Base-by-base conservation (phyloP, 1,139 yeast genomes). In the Blastobotrys malaysiensis region DNA sequence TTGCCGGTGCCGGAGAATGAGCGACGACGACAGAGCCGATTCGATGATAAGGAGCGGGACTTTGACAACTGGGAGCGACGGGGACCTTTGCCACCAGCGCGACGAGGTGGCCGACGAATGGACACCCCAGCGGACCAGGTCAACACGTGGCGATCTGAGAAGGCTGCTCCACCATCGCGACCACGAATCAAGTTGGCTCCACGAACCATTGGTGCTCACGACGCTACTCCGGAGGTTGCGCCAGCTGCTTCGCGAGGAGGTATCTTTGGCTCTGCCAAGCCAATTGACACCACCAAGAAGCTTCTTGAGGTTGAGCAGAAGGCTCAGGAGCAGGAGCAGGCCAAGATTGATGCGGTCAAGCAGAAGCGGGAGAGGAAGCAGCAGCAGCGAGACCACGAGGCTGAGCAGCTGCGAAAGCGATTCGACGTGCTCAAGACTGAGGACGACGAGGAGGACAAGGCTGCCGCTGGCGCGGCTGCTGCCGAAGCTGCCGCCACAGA, bases 391-490 rank as follows among this genome's bases (percentile, higher is more conserved):
- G 56, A 59, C n/a, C n/a, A n/a, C 39, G 52, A 48, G 48, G 55
- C 54, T 39, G 66, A 63, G 52, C 59, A 57, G 52, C 57, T 64
- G 46, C 60, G 66, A 48, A 63, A 64, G 57, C 64, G 73, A 18
- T 89, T 78, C 68, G 80, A 83, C 59, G 88, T 88, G 45, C 78
- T 89, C 69, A 77, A 81, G 52, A 74, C 77, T 55, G 91, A 85
- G 52, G 87, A 80, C 39, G 89, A 83, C 19, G 87, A 81, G 5
- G 86, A 81, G 52, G 78, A 72, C 51, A 68, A 62, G 22, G 63
- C 59, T 19, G 47, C 52, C 22, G 54, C 58, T 13, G 60, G 52
- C 14, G 58, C 59, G 18, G 56, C 56, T 50, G 66, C 61, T 55
- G 61, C 61, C 26, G 61, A 66, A 48, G 61, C 74, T 74, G 46